Conservation (phyloP, 164 flowering plant genomes). For the Nymphaea colorata region DNA sequence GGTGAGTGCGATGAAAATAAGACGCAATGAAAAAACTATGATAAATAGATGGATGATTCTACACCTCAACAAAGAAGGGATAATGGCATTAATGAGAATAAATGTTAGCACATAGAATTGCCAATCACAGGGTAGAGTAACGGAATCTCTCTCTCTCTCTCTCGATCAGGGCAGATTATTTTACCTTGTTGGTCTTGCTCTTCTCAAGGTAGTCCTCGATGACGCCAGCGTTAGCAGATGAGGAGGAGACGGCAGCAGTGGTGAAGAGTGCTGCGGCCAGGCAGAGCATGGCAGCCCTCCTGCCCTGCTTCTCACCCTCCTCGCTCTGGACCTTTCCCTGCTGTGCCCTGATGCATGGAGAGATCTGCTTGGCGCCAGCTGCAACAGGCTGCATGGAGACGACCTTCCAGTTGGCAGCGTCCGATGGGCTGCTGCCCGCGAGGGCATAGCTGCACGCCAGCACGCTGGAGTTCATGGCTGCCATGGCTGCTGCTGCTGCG, state of each 20-base stretch:
- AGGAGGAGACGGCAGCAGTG: constrained; percentile 28
- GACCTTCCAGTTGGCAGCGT: constrained; percentile 39
- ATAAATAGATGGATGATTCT: too few species aligned
- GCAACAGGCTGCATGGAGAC: background rate
- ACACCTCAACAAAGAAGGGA: too few species aligned
- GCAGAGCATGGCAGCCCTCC: constrained; percentile 58
- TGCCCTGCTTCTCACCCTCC: constrained; percentile 28
- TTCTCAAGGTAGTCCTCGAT: constrained; percentile 83
- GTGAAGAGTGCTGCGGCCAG: constrained; percentile 62
- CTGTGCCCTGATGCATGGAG: background rate
- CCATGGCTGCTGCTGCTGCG: constrained; percentile 29
- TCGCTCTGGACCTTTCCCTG: constrained; percentile 3
- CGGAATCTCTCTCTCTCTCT: background rate
- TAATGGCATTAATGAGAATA: too few species aligned
- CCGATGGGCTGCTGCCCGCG: constrained; percentile 24
- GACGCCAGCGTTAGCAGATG: constrained; percentile 70
- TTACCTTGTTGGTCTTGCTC: constrained; percentile 93
- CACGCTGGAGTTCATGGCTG: constrained; percentile 72
- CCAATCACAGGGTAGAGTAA: too few species aligned
- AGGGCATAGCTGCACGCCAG: constrained; percentile 77
- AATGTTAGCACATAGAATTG: too few species aligned
- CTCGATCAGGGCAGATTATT: background rate
- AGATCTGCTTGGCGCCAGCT: background rate
- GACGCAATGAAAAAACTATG: too few species aligned
- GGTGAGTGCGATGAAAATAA: too few species aligned